These are phyloP conservation scores for Hanseniaspora meyeri DNA, from an alignment of 805 yeast genomes.

Conservation along the genomic window DNA sequence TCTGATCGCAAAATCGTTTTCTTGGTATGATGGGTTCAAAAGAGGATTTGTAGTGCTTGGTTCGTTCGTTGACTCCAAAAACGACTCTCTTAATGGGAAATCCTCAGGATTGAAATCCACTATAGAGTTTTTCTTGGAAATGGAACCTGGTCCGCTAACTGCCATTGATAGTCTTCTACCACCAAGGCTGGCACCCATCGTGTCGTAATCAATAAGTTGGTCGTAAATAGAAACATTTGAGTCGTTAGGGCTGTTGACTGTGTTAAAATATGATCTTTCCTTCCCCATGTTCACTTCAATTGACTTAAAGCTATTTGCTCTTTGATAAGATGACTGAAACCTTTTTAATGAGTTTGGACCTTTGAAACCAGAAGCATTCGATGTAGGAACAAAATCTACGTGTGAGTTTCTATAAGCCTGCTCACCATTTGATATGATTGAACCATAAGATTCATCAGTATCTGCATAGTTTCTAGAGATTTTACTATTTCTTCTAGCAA, in stretches of 20 bases:
- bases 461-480: neutral
- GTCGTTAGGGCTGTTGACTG: slow-evolving; percentile 21
- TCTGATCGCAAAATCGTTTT: slow-evolving; percentile 27
- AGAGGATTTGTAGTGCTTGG: neutral
- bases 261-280: slow-evolving; percentile 51
- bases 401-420: neutral
- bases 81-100: neutral
- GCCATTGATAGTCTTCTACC: slow-evolving; percentile 55
- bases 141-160: neutral
- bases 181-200: slow-evolving; percentile 49
- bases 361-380: slow-evolving; percentile 33
- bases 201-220: slow-evolving; percentile 54
- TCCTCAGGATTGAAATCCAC: neutral
- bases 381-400: slow-evolving; percentile 7
- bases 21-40: neutral
- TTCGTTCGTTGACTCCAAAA: neutral
- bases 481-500: slow-evolving; percentile 10
- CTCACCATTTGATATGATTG: neutral
- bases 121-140: neutral
- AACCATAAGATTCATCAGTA: neutral
- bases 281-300: slow-evolving; percentile 33
- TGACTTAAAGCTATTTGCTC: slow-evolving; percentile 65
- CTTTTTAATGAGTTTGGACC: slow-evolving; percentile 60
- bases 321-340: slow-evolving; percentile 64
- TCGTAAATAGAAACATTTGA: slow-evolving; percentile 28